Conservation (phyloP, 148 eudicot genomes). For the Amaranthus palmeri region DNA sequence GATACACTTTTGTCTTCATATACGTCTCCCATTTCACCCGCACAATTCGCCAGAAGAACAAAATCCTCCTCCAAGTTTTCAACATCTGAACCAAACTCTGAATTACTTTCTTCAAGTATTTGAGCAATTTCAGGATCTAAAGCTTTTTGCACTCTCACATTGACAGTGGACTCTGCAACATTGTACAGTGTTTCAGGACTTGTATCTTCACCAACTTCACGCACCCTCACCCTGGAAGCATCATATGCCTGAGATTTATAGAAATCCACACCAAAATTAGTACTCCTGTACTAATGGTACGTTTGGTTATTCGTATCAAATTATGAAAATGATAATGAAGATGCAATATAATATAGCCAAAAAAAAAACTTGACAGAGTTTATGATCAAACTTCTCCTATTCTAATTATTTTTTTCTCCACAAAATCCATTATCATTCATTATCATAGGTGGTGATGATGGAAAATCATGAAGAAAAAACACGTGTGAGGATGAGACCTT, state of each 20-base stretch:
- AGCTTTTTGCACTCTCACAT: constrained; percentile 65
- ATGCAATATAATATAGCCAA: not conserved
- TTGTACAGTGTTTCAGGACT: constrained; percentile 47
- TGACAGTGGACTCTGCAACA: constrained; percentile 67
- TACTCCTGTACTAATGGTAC: not conserved
- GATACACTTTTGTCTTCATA: constrained; percentile 28
- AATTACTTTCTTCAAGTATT: constrained; percentile 67
- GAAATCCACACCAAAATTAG: constrained; percentile 6
- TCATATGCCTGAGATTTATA: constrained; percentile 68
- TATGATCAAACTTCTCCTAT: too few relatives aligned
- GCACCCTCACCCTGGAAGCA: constrained; percentile 67
- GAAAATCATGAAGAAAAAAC: not conserved
- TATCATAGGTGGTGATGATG: too few relatives aligned
- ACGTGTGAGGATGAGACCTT: too few relatives aligned
- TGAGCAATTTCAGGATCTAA: constrained; percentile 76
- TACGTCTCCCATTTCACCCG: constrained; percentile 37
- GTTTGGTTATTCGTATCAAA: too few relatives aligned
- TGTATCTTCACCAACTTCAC: constrained; percentile 34
- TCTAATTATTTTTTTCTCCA: not conserved
- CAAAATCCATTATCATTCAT: not conserved
- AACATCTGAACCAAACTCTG: constrained; percentile 68
- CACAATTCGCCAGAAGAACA: constrained; percentile 63
- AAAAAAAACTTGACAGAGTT: not conserved
- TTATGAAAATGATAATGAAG: not conserved
- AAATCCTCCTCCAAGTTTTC: constrained; percentile 96